Base-by-base conservation (phyloP, 768 basidiomycete species). In the Auricularia cornea region DNA sequence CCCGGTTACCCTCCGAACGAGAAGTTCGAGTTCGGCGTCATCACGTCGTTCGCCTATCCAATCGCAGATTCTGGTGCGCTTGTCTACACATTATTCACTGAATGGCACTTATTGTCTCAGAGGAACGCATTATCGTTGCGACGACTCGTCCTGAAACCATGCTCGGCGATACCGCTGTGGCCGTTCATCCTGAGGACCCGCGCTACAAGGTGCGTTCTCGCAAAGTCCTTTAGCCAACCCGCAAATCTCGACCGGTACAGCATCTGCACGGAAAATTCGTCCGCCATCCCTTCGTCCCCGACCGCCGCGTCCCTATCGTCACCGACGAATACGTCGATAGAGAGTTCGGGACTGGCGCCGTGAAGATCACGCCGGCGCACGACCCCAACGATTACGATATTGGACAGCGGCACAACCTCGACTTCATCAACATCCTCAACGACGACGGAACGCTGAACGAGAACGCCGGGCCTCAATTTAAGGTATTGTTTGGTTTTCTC, bases 71-170 rank as follows among this genome's bases (percentile, higher is more conserved):
- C 93, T 29, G 88, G 92, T 88, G 66, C 57, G 80, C 72, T 52
- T 12, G 33, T 18, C 30, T 28, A 28, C 26, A 5, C 16, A 3
- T 59, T 57, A 52, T 35, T 31, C 60, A 62, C 11, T 41, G 54
- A 48, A 35, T 65, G 59, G 48, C 28, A n/a, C n/a, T n/a, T n/a
- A n/a, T 65, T 3, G 28, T 31, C 26, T 32, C 5, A 89, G 94
- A 96, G 61, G 95, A 98, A 72, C 88, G 81, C 71, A 88, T 99
- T 64, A 80, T 97, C 61, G 87, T 99, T 41, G 96, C 97, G 1
- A 99, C 97, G 1, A 98, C 96, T 4, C 92, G 97, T 79, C 95
- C 95, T 0, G 97, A 98, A 75, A 98, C 97, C 0, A 96, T 98
- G 92, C 82, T 99, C 0, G 97, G 97, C 38, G 97, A 98, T 81